These are phyloP conservation scores for Fragilaria crotonensis DNA, from an alignment of 108 stramenopile species.

Conservation along the genomic window DNA sequence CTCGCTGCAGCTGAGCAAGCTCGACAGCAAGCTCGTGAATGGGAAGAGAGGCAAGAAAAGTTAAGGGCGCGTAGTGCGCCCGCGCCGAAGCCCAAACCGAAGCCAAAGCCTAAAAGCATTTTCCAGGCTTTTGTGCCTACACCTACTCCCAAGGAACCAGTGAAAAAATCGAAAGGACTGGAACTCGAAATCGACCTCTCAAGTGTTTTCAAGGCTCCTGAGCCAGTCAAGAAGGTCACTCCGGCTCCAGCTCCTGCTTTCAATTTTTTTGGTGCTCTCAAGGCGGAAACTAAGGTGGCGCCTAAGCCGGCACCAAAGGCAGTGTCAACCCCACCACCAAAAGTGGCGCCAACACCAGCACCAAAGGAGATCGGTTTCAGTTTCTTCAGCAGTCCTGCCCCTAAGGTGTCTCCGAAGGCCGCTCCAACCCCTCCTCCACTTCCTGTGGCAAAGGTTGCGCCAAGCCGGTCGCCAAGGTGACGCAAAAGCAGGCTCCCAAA, in stretches of 20 bases:
- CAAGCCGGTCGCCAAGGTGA: slow-evolving; percentile 7
- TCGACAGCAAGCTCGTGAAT: slow-evolving; percentile 51
- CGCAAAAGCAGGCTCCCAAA: too few species aligned
- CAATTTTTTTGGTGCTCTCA: too few species aligned
- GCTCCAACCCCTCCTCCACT: slow-evolving; percentile 9
- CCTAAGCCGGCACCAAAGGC: slow-evolving; percentile 18
- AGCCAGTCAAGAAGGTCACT: not conserved
- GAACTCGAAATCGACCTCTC: too few species aligned
- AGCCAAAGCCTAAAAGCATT: not conserved
- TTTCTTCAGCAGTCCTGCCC: slow-evolving; percentile 10
- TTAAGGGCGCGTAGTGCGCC: not conserved
- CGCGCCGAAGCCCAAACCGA: not conserved
- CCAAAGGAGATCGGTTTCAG: slow-evolving; percentile 4
- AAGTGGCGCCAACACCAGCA: slow-evolving; percentile 8
- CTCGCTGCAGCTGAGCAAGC: slow-evolving; percentile 57
- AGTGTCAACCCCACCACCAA: slow-evolving; percentile 1
- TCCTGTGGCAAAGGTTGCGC: slow-evolving; percentile 16
- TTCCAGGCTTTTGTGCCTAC: not conserved
- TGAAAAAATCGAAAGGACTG: too few species aligned
- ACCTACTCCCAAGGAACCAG: not conserved
- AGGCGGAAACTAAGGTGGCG: slow-evolving; percentile 10
- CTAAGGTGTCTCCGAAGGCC: slow-evolving; percentile 23
- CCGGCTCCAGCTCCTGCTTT: slow-evolving; percentile 5
- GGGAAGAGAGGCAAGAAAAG: slow-evolving; percentile 44
- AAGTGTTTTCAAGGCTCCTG: not conserved